Evolutionary conservation across 2,329 filamentous ascomycete species (phyloP).

Genomic region (Cordyceps cicadae): DNA sequence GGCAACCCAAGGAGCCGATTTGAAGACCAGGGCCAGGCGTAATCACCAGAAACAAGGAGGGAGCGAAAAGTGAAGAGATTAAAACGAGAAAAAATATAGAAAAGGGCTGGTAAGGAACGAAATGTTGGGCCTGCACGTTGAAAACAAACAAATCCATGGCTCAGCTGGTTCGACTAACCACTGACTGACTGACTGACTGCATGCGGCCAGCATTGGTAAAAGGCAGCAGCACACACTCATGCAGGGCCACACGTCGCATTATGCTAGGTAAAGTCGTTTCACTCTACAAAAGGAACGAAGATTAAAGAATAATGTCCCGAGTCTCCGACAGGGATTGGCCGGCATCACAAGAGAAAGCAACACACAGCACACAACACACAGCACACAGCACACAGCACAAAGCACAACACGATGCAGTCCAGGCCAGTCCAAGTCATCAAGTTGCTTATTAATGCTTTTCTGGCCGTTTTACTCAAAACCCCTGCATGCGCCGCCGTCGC

Average conservation of each 20-base stretch:
- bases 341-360: not conserved
- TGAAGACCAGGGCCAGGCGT: not conserved
- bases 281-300: not conserved
- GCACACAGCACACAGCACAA: not conserved
- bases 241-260: not conserved
- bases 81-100: not conserved
- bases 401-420: not conserved
- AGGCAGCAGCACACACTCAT: not conserved
- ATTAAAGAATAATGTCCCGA: not conserved
- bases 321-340: not conserved
- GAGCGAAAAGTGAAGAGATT: not conserved
- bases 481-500: not conserved
- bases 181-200: too few relatives aligned
- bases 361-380: not conserved
- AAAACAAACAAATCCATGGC: not conserved
- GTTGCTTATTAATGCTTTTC: not conserved
- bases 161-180: not conserved
- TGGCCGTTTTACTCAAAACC: not conserved
- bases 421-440: not conserved
- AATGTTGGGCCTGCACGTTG: not conserved
- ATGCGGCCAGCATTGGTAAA: not conserved
- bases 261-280: not conserved
- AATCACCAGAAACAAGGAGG: not conserved
- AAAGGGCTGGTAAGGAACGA: not conserved
- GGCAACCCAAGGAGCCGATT: slow-evolving; percentile 2